These are phyloP conservation scores for Sisymbrium altissimum DNA, from an alignment of 345 rosid species.

Conservation along the genomic window DNA sequence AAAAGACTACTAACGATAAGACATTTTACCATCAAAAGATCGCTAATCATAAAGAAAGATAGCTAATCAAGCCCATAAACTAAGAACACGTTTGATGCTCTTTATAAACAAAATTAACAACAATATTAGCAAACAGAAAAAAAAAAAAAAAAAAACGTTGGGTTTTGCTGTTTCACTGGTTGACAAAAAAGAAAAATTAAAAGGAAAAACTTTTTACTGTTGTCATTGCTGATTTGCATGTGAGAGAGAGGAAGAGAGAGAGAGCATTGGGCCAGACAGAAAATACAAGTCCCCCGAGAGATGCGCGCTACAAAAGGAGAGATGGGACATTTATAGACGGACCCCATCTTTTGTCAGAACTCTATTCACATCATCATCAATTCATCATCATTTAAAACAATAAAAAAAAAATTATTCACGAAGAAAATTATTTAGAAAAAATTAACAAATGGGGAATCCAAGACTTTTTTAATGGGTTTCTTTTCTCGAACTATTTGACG, in stretches of 20 bases:
- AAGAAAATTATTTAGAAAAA: background rate
- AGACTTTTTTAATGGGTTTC: slow-evolving; percentile 15
- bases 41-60: background rate
- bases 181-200: background rate
- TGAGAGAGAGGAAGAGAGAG: slow-evolving; percentile 18
- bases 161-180: slow-evolving; percentile 16
- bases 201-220: slow-evolving; percentile 21
- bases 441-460: slow-evolving; percentile 22
- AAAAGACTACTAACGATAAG: background rate
- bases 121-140: background rate
- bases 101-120: background rate
- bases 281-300: slow-evolving; percentile 44
- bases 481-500: slow-evolving; percentile 4
- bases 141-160: background rate
- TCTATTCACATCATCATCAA: slow-evolving; percentile 35
- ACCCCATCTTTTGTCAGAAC: slow-evolving; percentile 37
- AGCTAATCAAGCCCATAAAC: background rate
- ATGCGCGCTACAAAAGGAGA: slow-evolving; percentile 42
- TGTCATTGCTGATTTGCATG: slow-evolving; percentile 36
- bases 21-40: slow-evolving; percentile 1
- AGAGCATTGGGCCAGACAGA: slow-evolving; percentile 33
- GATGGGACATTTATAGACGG: slow-evolving; percentile 41
- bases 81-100: background rate
- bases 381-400: slow-evolving; percentile 22
- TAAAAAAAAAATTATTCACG: too few species aligned